phyloP scores from a whole-genome alignment of 169 alveolate species.

The Eimeria sp. region DNA sequence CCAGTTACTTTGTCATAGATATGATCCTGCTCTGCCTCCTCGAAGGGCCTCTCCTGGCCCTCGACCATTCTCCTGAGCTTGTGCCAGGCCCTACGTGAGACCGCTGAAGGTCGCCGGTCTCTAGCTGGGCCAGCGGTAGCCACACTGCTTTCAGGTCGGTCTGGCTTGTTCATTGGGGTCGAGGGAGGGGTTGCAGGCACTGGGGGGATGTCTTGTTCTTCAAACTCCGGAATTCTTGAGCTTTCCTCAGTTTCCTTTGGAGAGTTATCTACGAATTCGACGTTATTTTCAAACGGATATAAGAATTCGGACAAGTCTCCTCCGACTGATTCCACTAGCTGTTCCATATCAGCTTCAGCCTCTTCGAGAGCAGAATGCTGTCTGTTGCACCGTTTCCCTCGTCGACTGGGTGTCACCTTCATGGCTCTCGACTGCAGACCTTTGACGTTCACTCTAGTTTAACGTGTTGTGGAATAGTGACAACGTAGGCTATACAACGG shows the following conservation, averaged over 20 bases:
- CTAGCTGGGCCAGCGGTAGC: background rate
- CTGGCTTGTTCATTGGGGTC: background rate
- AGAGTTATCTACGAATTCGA: conserved; percentile 9
- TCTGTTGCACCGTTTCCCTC: background rate
- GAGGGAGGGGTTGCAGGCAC: conserved; percentile 23
- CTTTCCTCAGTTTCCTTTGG: background rate
- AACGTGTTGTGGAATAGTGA: background rate
- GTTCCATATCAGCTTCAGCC: background rate
- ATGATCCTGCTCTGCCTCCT: background rate
- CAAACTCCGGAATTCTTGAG: background rate
- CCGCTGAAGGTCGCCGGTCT: background rate
- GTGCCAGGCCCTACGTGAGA: conserved; percentile 43
- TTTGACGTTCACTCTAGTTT: background rate
- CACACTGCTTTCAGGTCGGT: background rate
- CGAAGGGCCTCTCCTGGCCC: background rate
- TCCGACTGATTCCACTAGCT: background rate
- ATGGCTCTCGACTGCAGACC: background rate
- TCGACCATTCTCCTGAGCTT: background rate
- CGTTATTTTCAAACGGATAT: background rate
- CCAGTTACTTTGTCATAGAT: background rate
- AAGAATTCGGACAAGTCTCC: background rate
- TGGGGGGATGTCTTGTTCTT: background rate
- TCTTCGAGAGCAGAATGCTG: background rate
- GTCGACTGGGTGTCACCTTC: background rate
- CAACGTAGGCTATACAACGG: background rate